Evolutionary conservation across 257 asterid genomes (phyloP).

Genomic region (Solanum neorickii): DNA sequence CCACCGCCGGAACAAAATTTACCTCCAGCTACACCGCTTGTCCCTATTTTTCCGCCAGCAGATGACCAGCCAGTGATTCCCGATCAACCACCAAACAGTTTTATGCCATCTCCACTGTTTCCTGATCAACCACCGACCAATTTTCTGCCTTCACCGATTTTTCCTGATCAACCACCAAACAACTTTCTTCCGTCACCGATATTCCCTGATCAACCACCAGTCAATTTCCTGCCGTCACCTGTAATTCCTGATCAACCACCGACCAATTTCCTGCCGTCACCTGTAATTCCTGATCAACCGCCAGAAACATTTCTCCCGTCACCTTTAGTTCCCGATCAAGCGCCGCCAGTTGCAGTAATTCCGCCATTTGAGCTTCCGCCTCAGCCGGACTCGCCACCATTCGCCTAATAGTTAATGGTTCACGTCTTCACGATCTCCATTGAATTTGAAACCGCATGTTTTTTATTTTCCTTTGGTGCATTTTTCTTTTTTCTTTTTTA

Average conservation of each 20-base stretch:
- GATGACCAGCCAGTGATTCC: not conserved
- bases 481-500: too few species aligned
- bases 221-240: not conserved
- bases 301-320: not conserved
- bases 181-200: not conserved
- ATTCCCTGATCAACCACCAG: not conserved
- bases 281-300: not conserved
- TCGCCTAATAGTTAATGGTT: not conserved
- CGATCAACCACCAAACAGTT: not conserved
- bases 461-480: not conserved
- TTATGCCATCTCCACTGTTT: not conserved
- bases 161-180: not conserved
- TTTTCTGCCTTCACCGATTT: not conserved
- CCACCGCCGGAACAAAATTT: not conserved
- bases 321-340: not conserved
- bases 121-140: not conserved
- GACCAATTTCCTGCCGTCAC: not conserved
- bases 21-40: not conserved
- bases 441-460: not conserved
- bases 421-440: too few species aligned
- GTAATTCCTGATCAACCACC: not conserved
- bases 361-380: constrained; percentile 3
- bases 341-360: not conserved
- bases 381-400: constrained; percentile 10
- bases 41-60: not conserved